Percentiles rank a stretch among this genome's conserved stretches.
Conservation (phyloP, 2,329 filamentous ascomycete species). For the Neurospora sp. region DNA sequence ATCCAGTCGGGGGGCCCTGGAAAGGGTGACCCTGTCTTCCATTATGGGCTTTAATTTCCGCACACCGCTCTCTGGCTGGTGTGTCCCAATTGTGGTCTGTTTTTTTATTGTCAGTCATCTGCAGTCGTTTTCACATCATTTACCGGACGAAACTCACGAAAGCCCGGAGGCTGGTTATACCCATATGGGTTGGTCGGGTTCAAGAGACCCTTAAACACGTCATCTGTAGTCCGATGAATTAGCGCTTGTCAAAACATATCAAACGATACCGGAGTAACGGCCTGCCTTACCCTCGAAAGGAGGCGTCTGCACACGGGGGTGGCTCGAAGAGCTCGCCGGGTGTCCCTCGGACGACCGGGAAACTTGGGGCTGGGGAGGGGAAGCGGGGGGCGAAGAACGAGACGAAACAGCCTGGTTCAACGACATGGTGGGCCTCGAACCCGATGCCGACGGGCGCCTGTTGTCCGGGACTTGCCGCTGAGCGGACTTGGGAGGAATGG, state of each 20-base stretch:
- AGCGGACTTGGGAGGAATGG: not conserved
- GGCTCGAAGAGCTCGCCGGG: not conserved
- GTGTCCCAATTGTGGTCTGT: constrained; percentile 13
- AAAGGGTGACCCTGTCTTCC: not conserved
- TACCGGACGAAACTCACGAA: constrained; percentile 7
- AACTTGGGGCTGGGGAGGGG: not conserved
- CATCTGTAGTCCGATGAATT: not conserved
- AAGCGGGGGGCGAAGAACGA: not conserved
- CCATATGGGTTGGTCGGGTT: constrained; percentile 5
- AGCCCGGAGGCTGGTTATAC: constrained; percentile 7
- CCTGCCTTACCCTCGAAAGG: not conserved
- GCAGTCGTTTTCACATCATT: not conserved
- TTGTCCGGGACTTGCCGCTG: not conserved
- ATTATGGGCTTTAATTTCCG: not conserved
- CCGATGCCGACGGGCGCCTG: not conserved
- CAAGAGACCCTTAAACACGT: constrained; percentile 1
- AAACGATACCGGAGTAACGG: not conserved
- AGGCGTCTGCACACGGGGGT: not conserved
- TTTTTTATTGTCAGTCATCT: not conserved
- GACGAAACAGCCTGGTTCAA: not conserved
- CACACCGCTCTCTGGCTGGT: constrained; percentile 1
- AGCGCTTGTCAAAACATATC: not conserved
- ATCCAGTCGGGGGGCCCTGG: constrained; percentile 8
- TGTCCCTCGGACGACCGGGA: not conserved
- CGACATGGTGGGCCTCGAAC: not conserved